Evolutionary conservation across 225 moss, liverwort and hornwort species (phyloP).

Genomic region (Bryoerythrophyllum caledonicum): DNA sequence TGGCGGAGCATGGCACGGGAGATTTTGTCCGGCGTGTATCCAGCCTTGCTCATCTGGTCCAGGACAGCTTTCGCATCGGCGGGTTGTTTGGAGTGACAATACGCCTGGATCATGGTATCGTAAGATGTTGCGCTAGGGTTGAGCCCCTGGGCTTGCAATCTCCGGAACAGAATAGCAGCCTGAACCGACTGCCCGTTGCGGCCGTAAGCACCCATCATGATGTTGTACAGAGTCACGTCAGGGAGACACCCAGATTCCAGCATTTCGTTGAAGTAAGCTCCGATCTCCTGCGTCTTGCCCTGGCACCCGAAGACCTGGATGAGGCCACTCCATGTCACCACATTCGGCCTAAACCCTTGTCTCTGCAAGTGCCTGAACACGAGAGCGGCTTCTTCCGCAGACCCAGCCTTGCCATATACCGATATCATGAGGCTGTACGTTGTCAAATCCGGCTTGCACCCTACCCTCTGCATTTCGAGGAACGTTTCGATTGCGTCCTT

Average conservation of each 20-base stretch:
- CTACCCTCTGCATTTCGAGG: slow-evolving; percentile 64
- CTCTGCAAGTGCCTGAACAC: slow-evolving; percentile 61
- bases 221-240: slow-evolving; percentile 70
- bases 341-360: slow-evolving; percentile 62
- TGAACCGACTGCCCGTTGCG: slow-evolving; percentile 62
- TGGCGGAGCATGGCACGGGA: slow-evolving; percentile 49
- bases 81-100: slow-evolving; percentile 58
- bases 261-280: slow-evolving; percentile 77
- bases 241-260: slow-evolving; percentile 67
- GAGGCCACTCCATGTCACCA: slow-evolving; percentile 86
- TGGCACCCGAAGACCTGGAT: slow-evolving; percentile 76
- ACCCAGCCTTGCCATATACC: slow-evolving; percentile 73
- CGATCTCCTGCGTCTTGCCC: slow-evolving; percentile 67
- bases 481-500: slow-evolving; percentile 64
- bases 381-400: slow-evolving; percentile 60
- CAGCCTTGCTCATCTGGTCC: slow-evolving; percentile 81
- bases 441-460: slow-evolving; percentile 72
- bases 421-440: slow-evolving; percentile 71
- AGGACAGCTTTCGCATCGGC: slow-evolving; percentile 68
- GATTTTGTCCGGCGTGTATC: slow-evolving; percentile 64
- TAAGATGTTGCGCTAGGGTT: slow-evolving; percentile 68
- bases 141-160: slow-evolving; percentile 77
- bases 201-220: slow-evolving; percentile 74
- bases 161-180: slow-evolving; percentile 87
- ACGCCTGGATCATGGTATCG: slow-evolving; percentile 87